phyloP scores from a whole-genome alignment of 768 basidiomycete genomes.

The Panellus pusillus region DNA sequence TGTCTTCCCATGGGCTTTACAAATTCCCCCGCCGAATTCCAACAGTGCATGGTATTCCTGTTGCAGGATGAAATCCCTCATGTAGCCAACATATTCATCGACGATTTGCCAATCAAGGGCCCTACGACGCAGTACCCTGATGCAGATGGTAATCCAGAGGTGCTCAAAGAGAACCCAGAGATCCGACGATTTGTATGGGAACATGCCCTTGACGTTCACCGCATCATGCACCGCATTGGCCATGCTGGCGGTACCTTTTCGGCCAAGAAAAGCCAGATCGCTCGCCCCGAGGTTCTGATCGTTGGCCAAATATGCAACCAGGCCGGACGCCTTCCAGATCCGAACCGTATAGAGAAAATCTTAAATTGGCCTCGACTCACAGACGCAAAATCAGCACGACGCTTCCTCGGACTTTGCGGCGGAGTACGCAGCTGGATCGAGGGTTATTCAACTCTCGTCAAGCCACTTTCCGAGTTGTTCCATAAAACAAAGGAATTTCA shows the following conservation, averaged over 20 bases:
- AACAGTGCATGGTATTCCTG: slow-evolving; percentile 33
- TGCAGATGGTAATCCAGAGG: slow-evolving; percentile 22
- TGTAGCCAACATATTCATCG: slow-evolving; percentile 27
- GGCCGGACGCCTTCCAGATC: slow-evolving; percentile 21
- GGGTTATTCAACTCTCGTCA: slow-evolving; percentile 9
- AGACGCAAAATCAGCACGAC: not conserved
- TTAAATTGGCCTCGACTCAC: not conserved
- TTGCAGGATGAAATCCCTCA: slow-evolving; percentile 29
- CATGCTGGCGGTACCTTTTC: slow-evolving; percentile 35
- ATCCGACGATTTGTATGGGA: slow-evolving; percentile 42
- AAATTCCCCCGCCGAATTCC: slow-evolving; percentile 34
- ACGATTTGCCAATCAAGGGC: slow-evolving; percentile 34
- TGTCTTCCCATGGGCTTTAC: slow-evolving; percentile 41
- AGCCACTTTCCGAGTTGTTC: slow-evolving; percentile 23
- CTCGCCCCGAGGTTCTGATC: slow-evolving; percentile 1
- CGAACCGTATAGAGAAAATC: not conserved
- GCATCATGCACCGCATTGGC: slow-evolving; percentile 32
- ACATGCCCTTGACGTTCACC: slow-evolving; percentile 32
- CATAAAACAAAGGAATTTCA: slow-evolving; percentile 28
- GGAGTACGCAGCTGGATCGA: not conserved
- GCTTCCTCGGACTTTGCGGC: not conserved
- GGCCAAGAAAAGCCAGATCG: slow-evolving; percentile 31
- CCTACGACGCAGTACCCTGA: slow-evolving; percentile 32
- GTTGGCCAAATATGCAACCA: slow-evolving; percentile 29
- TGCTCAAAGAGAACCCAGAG: slow-evolving; percentile 26